Evolutionary conservation across 2,329 filamentous ascomycete species (phyloP), one percentile per base, ranked within the genome.

Genomic region (Ophiocordyceps camponoti-floridani): DNA sequence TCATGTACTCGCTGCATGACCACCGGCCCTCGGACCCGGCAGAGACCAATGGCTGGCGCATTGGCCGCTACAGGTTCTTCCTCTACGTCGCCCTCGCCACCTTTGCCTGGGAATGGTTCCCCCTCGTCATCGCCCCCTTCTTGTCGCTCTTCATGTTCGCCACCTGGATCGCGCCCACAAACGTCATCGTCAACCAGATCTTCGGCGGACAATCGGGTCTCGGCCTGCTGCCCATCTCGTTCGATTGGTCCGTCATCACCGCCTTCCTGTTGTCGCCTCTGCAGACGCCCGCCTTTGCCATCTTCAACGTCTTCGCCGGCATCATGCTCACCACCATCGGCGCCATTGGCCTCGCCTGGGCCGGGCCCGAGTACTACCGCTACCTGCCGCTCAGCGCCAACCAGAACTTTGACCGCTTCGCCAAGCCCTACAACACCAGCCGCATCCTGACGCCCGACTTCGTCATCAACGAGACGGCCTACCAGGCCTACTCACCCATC

Each of bases 1-100:
- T 82, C 31, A 78, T 81, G 56, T 71, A 77, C 53, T 72, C 77
- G 2, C 65, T 84, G 38, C 78, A 84, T 55, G 77, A 82, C 51
- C 70, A 72, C 51, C 64, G 65, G 12, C 57, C 62, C 26, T 66
- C 71, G 0, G 68, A 77, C 48, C 71, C 76, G 2, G 51, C 59
- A 2, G 61, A 63, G 48, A 63, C 65, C 27, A 70, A 70, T 44
- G 75, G 75, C 31, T 81, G 77, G 77, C 66, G 53, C 26, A 69
- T 80, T 35, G 66, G 69, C 16, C 68, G 75, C 41, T 77, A 75
- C 51, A 64, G 63, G 46, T 73, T 72, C 55, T 81, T 79, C 58
- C 56, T 75, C 37, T 65, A 69, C 45, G 64, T 73, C 26, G 64
- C 72, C 48, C 49, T 59, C 11, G 63, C 57, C 6, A 67, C 68